Base-by-base conservation (phyloP, 1,284 basidiomycete species). In the Ceratobasidium sp. region DNA sequence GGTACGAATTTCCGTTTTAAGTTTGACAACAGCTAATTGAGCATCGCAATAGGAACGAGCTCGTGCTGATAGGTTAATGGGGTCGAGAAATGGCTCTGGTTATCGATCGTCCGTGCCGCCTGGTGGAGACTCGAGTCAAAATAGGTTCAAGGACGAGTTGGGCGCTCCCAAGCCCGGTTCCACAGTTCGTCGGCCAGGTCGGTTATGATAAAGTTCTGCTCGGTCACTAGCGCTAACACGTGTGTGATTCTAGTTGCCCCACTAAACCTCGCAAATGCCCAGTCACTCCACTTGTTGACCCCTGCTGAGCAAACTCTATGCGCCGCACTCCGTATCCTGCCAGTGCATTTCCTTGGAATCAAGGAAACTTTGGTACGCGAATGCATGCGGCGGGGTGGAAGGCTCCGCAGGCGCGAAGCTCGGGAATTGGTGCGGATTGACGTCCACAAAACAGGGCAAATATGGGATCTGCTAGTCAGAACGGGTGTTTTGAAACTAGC, bases 291-390 rank as follows among this genome's bases (percentile, higher is more conserved):
- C 79, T 87, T 98, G 13, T 90, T 98, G 76, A 93, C 93, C 0
- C 85, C 89, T 4, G 90, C 90, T 30, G 96, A 98, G 82, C 92
- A 95, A 81, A 85, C 87, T 0, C 88, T 98, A n/a, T 98, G 96
- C 80, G 93, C 94, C 2, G 87, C 88, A 70, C 85, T 98, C 18
- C 91, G 94, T 5, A 95, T 98, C 73, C 85, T 97, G 46, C 96
- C 96, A 0, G 94, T 94, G 78, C 94, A 95, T 1, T 98, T 96
- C 81, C 88, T 98, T 57, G 88, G 91, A 73, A 93, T 98, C 83
- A 98, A 98, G 80, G 94, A 97, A 81, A 92, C 91, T 8, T 87
- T 97, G 54, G 89, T 98, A 28, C 88, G 94, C 43, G 96, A 98
- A 82, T 96, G 95, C 78, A 93, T 93, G 7, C 86, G 94, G n/a